Conservation (phyloP, 2,329 filamentous ascomycete genomes). For the Colletotrichum horii region DNA sequence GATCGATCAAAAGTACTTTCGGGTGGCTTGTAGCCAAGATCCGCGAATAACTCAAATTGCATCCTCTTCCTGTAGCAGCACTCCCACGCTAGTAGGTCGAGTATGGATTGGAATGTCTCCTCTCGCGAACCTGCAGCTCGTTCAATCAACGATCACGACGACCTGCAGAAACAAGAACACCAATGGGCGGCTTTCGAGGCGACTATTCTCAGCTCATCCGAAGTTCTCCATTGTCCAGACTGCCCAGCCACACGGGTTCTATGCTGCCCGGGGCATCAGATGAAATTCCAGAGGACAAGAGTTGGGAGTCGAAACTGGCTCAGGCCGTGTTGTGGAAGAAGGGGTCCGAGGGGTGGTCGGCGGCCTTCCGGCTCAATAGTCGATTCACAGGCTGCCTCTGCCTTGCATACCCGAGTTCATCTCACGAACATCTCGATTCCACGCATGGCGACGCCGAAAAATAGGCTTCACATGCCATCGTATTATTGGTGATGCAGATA, state of each 20-base stretch:
- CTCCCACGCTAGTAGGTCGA: background rate
- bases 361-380: background rate
- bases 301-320: constrained; percentile 1
- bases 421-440: background rate
- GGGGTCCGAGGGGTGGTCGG: background rate
- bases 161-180: background rate
- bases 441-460: background rate
- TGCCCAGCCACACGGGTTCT: constrained; percentile 1
- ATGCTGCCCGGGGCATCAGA: background rate
- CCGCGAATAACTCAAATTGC: background rate
- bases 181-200: background rate
- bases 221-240: background rate
- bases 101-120: background rate
- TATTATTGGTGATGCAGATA: background rate
- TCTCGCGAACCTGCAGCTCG: background rate
- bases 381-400: background rate
- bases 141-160: background rate
- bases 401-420: constrained; percentile 1
- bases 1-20: background rate
- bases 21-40: background rate
- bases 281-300: background rate
- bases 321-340: background rate
- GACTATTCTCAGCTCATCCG: background rate
- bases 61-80: background rate
- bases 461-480: constrained; percentile 5